These are phyloP conservation scores for Ceratocystis eucalypticola DNA, from an alignment of 2,329 filamentous ascomycete genomes.

Conservation along the genomic window DNA sequence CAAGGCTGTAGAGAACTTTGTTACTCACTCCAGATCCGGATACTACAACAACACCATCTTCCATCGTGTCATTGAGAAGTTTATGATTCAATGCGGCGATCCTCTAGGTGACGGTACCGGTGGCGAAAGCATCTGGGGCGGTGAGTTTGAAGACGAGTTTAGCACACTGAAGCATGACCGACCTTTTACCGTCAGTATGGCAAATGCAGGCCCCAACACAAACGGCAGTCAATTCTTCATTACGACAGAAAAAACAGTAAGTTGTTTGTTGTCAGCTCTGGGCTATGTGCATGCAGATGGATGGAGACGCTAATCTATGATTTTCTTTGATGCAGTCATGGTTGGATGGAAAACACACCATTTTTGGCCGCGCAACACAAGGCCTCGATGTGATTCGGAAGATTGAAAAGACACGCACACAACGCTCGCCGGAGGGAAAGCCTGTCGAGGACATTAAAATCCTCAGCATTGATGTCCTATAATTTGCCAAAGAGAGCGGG, in stretches of 20 bases:
- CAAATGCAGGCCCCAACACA: conserved; percentile 87
- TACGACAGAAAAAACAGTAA: conserved; percentile 84
- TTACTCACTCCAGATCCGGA: conserved; percentile 72
- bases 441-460: conserved; percentile 97
- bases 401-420: conserved; percentile 81
- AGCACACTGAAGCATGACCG: conserved; percentile 85
- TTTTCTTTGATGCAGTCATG: conserved; percentile 45
- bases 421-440: conserved; percentile 78
- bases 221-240: conserved; percentile 98
- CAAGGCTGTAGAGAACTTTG: conserved; percentile 93
- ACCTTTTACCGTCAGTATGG: conserved; percentile 94
- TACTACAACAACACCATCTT: conserved; percentile 99
- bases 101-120: conserved; percentile 80
- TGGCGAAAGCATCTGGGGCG: conserved; percentile 86
- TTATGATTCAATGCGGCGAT: conserved; percentile 90
- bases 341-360: conserved; percentile 91
- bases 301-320: conserved; percentile 10
- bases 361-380: conserved; percentile 82
- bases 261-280: conserved; percentile 29
- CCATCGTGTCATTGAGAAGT: conserved; percentile 91
- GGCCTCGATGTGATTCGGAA: conserved; percentile 89
- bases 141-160: conserved; percentile 86
- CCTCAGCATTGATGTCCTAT: conserved; percentile 61
- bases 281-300: background rate
- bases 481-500: conserved; percentile 21